A percentile compares a stretch with the other conserved stretches of the same genome.
These are phyloP conservation scores for Prunus kanzakura DNA, from an alignment of 306 rosid genomes.

Conservation along the genomic window DNA sequence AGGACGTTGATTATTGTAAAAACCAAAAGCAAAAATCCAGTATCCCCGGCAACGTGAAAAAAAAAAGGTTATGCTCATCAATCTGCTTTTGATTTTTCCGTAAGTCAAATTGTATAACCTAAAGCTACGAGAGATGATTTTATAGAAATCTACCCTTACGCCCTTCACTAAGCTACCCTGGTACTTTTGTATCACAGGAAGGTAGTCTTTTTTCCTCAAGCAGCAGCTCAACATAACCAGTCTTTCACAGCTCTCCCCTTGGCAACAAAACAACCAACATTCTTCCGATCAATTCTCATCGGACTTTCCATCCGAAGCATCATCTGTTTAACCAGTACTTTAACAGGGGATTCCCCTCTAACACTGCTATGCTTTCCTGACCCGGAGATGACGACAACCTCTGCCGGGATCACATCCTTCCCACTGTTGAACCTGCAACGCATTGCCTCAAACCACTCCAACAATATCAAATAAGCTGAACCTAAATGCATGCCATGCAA, in stretches of 20 bases:
- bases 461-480: constrained; percentile 58
- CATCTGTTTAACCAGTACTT: constrained; percentile 63
- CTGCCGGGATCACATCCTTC: constrained; percentile 27
- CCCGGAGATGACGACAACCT: constrained; percentile 63
- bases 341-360: constrained; percentile 65
- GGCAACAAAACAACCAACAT: constrained; percentile 69
- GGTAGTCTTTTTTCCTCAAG: neutral
- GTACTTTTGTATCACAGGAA: too few species aligned
- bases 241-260: constrained; percentile 63
- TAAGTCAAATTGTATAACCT: neutral
- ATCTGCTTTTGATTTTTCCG: too few species aligned
- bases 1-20: too few species aligned
- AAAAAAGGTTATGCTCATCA: neutral
- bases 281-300: constrained; percentile 59
- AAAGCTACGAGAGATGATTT: too few species aligned
- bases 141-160: too few species aligned
- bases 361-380: constrained; percentile 76
- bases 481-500: constrained; percentile 76
- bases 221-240: constrained; percentile 42
- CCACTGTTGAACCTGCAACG: constrained; percentile 30
- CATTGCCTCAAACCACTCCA: constrained; percentile 76
- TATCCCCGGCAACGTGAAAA: neutral
- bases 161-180: too few species aligned
- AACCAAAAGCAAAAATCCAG: neutral
- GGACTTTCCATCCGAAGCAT: constrained; percentile 55